These are phyloP conservation scores for Coemansia sp. DNA, from an alignment of 192 early-diverging fungal genomes.

Conservation along the genomic window DNA sequence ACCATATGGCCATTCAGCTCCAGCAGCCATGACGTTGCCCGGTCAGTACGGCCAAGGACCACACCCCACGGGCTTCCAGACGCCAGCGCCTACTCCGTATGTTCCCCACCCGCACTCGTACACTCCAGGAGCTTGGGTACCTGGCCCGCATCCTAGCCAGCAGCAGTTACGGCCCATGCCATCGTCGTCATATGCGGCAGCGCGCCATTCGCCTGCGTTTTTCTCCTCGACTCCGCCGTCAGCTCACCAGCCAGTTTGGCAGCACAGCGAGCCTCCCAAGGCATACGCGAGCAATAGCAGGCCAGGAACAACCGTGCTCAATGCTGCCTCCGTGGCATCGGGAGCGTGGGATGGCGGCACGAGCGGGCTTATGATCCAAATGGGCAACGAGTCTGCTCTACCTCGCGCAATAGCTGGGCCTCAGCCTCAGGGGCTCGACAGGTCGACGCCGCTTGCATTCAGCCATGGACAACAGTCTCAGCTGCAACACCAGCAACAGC, in stretches of 20 bases:
- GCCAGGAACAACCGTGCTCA: neutral
- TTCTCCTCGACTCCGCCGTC: neutral
- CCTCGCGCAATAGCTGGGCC: neutral
- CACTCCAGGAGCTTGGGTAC: neutral
- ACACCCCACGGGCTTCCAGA: neutral
- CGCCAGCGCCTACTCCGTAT: constrained; percentile 4
- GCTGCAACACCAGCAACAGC: constrained; percentile 1
- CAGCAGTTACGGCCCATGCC: constrained; percentile 1
- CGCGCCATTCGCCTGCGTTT: neutral
- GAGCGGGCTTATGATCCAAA: constrained; percentile 14
- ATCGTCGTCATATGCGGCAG: neutral
- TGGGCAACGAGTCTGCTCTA: neutral
- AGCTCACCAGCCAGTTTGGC: constrained; percentile 37
- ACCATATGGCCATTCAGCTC: neutral
- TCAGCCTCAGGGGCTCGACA: neutral
- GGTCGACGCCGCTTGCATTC: neutral
- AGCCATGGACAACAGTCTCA: neutral
- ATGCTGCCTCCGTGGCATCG: neutral
- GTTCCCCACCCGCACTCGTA: constrained; percentile 10
- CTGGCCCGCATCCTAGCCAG: neutral
- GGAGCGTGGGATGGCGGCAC: constrained; percentile 8
- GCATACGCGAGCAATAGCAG: constrained; percentile 4
- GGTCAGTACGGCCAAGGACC: neutral
- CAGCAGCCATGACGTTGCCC: neutral
- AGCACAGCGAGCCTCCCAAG: constrained; percentile 40